These are phyloP conservation scores for Pichia gijzeniarum DNA, from an alignment of 805 yeast genomes.

Conservation along the genomic window DNA sequence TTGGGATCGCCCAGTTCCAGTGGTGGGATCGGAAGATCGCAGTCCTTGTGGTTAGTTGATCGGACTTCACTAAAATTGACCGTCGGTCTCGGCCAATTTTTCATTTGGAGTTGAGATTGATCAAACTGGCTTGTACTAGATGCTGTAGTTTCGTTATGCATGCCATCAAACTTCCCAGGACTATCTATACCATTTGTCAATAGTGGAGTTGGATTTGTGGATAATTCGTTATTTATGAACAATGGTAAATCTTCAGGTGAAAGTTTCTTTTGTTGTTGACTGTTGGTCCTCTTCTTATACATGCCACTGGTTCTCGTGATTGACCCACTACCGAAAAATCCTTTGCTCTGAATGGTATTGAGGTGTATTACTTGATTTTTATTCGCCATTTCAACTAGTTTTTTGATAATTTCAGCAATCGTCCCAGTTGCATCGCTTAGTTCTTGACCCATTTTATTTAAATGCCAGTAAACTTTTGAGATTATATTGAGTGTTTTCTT, in stretches of 20 bases:
- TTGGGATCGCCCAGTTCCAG: background rate
- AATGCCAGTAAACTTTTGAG: slow-evolving; percentile 51
- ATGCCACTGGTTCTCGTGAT: slow-evolving; percentile 6
- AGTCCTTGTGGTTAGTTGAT: background rate
- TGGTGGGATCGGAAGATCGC: background rate
- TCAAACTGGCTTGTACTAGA: background rate
- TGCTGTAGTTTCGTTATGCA: background rate
- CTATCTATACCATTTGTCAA: background rate
- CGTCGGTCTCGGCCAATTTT: background rate
- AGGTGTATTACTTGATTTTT: slow-evolving; percentile 17
- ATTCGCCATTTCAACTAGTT: slow-evolving; percentile 41
- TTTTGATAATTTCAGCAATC: slow-evolving; percentile 48
- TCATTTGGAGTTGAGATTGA: background rate
- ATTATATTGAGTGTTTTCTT: slow-evolving; percentile 40
- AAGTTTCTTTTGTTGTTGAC: slow-evolving; percentile 22
- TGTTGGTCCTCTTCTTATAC: slow-evolving; percentile 10
- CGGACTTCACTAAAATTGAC: slow-evolving; percentile 1
- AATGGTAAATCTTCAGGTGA: slow-evolving; percentile 19
- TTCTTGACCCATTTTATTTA: slow-evolving; percentile 50
- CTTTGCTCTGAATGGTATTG: slow-evolving; percentile 5
- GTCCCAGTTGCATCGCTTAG: slow-evolving; percentile 55
- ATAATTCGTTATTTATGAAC: background rate
- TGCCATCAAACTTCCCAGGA: background rate
- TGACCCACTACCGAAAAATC: slow-evolving; percentile 16
- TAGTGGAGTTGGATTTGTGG: background rate